These are phyloP conservation scores for Penicillium ucsense DNA, from an alignment of 495 filamentous ascomycete genomes.

Conservation along the genomic window DNA sequence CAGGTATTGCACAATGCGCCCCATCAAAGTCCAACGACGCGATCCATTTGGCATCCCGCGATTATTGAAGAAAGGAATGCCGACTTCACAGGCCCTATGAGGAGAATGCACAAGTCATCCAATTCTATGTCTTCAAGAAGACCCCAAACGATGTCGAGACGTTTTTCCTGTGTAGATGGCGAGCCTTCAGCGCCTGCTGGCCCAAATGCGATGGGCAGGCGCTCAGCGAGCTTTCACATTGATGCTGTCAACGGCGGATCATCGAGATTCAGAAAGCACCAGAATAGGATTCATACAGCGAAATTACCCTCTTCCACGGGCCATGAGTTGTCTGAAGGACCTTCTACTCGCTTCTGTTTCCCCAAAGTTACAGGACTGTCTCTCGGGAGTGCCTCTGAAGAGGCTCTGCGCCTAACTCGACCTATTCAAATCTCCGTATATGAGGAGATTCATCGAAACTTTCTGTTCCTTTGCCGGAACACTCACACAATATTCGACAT, in stretches of 20 bases:
- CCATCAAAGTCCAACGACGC: constrained; percentile 11
- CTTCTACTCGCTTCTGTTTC: constrained; percentile 15
- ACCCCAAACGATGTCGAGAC: constrained; percentile 10
- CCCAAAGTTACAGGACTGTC: constrained; percentile 10
- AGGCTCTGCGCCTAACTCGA: constrained; percentile 1
- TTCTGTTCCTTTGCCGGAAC: constrained; percentile 26
- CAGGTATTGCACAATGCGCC: constrained; percentile 11
- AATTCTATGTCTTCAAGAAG: constrained; percentile 13
- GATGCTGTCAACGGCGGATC: constrained; percentile 25
- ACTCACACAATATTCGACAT: constrained; percentile 23
- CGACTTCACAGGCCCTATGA: constrained; percentile 10
- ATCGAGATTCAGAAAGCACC: constrained; percentile 18
- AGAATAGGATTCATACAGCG: constrained; percentile 11
- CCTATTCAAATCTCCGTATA: constrained; percentile 25
- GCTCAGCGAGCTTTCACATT: constrained; percentile 27
- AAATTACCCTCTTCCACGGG: constrained; percentile 5
- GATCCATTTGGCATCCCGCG: constrained; percentile 24
- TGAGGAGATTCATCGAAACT: constrained; percentile 24
- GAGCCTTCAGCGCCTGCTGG: constrained; percentile 14
- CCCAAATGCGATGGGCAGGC: constrained; percentile 13
- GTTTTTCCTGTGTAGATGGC: constrained; percentile 9
- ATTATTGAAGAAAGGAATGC: constrained; percentile 12
- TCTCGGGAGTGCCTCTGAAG: constrained; percentile 8
- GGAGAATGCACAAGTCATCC: constrained; percentile 14
- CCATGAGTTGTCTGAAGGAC: constrained; percentile 3